A percentile compares a stretch with the other conserved stretches of the same genome.
phyloP scores from a whole-genome alignment of 768 basidiomycete species.

The Auricularia sp. region DNA sequence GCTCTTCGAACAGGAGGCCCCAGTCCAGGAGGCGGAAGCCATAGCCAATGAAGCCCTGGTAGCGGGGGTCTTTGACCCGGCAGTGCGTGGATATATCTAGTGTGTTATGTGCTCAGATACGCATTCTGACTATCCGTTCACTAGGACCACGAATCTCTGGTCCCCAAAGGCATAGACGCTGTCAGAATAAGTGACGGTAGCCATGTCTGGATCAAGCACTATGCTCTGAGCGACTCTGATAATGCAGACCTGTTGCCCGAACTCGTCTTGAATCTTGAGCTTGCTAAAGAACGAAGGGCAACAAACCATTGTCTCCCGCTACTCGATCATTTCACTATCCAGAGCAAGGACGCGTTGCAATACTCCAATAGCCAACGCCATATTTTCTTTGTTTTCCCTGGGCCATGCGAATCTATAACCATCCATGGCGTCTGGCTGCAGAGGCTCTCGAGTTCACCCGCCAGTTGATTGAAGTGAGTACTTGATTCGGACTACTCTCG shows the following conservation, averaged over 20 bases:
- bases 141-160: neutral
- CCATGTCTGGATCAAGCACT: neutral
- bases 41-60: neutral
- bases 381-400: neutral
- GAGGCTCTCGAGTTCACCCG: neutral
- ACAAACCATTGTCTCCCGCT: neutral
- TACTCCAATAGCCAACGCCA: neutral
- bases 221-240: neutral
- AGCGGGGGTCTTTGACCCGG: neutral
- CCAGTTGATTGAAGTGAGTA: neutral
- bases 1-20: no score
- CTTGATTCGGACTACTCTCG: no score
- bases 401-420: neutral
- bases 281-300: neutral
- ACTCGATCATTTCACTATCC: conserved; percentile 2
- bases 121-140: neutral
- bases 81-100: neutral
- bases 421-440: neutral
- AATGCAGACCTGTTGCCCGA: neutral
- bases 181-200: neutral
- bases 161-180: neutral
- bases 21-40: neutral
- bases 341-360: neutral
- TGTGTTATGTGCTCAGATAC: neutral
- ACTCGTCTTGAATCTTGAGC: neutral